Percentiles rank a stretch among this genome's conserved stretches.
Evolutionary conservation across 1,139 yeast genomes (phyloP).

Genomic region (Saccharomyces pastorianus): DNA sequence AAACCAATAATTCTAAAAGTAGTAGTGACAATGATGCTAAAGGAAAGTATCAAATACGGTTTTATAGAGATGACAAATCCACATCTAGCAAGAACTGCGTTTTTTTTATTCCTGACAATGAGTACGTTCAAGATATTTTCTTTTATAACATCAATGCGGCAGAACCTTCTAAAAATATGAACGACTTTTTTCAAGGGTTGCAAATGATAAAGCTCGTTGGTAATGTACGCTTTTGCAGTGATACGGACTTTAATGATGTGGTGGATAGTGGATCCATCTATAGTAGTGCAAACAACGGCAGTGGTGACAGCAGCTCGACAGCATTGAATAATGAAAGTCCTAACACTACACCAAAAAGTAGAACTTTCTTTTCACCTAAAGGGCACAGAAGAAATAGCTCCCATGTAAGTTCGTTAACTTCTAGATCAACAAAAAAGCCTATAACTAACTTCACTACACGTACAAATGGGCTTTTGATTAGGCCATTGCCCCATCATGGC

Average conservation of each 20-base stretch:
- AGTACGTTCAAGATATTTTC: constrained; percentile 24
- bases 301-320: constrained; percentile 1
- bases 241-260: not conserved
- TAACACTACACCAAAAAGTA: constrained; percentile 3
- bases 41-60: constrained; percentile 24
- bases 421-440: constrained; percentile 7
- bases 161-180: constrained; percentile 3
- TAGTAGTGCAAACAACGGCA: constrained; percentile 1
- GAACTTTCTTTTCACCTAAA: constrained; percentile 5
- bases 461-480: constrained; percentile 21
- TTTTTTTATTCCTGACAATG: constrained; percentile 25
- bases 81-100: constrained; percentile 17
- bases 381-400: constrained; percentile 4
- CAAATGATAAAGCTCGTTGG: constrained; percentile 15
- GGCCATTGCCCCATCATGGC: constrained; percentile 28
- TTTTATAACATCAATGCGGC: constrained; percentile 15
- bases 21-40: constrained; percentile 4
- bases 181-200: constrained; percentile 11
- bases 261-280: not conserved
- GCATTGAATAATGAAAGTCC: constrained; percentile 3
- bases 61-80: constrained; percentile 25
- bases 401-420: not conserved
- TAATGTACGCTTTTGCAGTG: constrained; percentile 2
- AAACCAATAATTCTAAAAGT: constrained; percentile 6
- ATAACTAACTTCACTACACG: constrained; percentile 8